Evolutionary conservation across 176 grass and related monocot species (phyloP), one percentile per base, ranked within the genome.

Genomic region (Areca catechu): DNA sequence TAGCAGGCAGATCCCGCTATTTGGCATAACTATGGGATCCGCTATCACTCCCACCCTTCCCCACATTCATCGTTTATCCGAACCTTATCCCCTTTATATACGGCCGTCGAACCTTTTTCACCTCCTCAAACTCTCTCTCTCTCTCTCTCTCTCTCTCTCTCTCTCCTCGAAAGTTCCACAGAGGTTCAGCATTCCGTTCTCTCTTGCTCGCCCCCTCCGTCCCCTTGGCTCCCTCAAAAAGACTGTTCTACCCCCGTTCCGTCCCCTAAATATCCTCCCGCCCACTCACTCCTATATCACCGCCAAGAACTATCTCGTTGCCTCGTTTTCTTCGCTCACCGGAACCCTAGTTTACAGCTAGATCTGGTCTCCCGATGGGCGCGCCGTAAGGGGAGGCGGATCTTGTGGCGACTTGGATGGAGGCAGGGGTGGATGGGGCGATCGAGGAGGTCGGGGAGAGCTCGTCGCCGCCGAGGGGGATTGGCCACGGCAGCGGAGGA

Each of bases 371-470:
- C 34, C 7, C 24, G 75, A 65, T 63, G 65, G 22, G 28, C 21
- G 24, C 16, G 62, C 72, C 27, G 54, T 48, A 19, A 56, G n/a
- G 56, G 16, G 27, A 9, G 49, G 24, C 62, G 56, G 52, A 70
- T 65, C 34, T 43, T 10, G 34, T 9, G 34, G 34, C 34, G 34
- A 10, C 34, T 12, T 1, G 10, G 54, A 66, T 22, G 4, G 60
- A 15, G 14, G 71, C 54, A 20, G 74, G 37, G 15, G 64, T 10
- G 5, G 71, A 20, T 15, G 85, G 70, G n/a, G 75, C 63, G 67
- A 74, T 91, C 16, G 87, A 77, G 73, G 93, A 98, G 79, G 82
- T 92, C 51, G 93, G 93, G 22, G 93, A 98, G 87, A 98, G 87
- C 68, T 91, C 78, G 1, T 98, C 93, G 17, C 93, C 87, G 34